Evolutionary conservation across 1,284 basidiomycete species (phyloP).

Genomic region (Moniliophthora roreri): DNA sequence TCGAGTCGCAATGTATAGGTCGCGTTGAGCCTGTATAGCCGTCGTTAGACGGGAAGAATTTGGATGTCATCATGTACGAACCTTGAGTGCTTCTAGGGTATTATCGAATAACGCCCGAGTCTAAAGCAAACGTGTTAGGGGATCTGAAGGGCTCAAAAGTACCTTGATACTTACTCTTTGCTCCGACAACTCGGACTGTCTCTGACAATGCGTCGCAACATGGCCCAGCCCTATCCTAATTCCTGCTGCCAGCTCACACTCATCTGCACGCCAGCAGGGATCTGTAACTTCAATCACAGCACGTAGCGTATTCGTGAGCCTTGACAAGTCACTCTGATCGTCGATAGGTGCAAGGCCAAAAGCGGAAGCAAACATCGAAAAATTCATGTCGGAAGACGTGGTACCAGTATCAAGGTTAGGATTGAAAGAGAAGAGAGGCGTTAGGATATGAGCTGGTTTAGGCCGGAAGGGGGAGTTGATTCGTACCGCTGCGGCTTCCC

Average conservation of each 20-base stretch:
- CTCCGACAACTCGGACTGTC: conserved; percentile 78
- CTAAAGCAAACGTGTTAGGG: conserved; percentile 28
- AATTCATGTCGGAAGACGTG: conserved; percentile 31
- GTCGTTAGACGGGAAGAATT: conserved; percentile 6
- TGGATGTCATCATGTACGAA: conserved; percentile 24
- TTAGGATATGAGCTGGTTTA: conserved; percentile 67
- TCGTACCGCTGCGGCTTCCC: conserved; percentile 87
- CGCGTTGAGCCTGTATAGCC: conserved; percentile 68
- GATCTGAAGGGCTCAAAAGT: not conserved
- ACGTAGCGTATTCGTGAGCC: conserved; percentile 79
- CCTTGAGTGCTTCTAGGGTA: conserved; percentile 76
- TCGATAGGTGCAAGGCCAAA: conserved; percentile 24
- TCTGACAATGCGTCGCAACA: conserved; percentile 69
- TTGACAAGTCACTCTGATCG: conserved; percentile 76
- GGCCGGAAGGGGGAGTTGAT: conserved; percentile 56
- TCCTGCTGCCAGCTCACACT: conserved; percentile 79
- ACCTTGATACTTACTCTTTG: conserved; percentile 59
- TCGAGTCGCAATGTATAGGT: conserved; percentile 82
- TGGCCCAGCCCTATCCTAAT: conserved; percentile 73
- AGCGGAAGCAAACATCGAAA: conserved; percentile 22
- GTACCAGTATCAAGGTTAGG: conserved; percentile 15
- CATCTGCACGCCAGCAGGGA: conserved; percentile 76
- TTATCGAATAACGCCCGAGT: conserved; percentile 59
- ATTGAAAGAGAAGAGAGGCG: conserved; percentile 35
- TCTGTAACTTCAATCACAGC: conserved; percentile 79